Evolutionary conservation across 108 stramenopile genomes (phyloP), one percentile per base, ranked within the genome.

Genomic region (Skeletonema menzelii): DNA sequence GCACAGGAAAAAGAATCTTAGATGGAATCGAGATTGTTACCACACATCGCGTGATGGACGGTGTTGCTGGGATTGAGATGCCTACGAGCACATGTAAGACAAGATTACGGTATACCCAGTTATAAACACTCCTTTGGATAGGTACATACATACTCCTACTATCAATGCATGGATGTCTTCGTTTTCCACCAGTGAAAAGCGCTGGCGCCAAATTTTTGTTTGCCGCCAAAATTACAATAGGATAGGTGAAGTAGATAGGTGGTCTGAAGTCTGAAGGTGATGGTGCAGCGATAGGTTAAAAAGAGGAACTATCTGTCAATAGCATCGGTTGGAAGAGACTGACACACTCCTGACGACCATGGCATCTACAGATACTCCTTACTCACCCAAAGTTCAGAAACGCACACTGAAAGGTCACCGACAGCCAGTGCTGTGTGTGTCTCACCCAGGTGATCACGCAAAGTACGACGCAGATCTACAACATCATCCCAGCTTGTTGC

Each of bases 21-120:
- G 89, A 90, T 71, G 86, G 89, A n/a, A 64, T 90, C 35, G 87
- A 90, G 59, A 86, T 88, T 35, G 69, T 84, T 38, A 85, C 84
- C 26, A 90, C 87, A 0, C 85, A 76, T 75, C 84, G 89, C 15
- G 87, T 88, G 2, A 24, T 90, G 65, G 89, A 90, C 82, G 89
- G 89, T 3, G 67, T 90, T 27, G 89, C 89, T 15, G 89, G 87
- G 27, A 76, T 77, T 19, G 89, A 90, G 35, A 38, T 84, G 38
- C 89, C 89, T 8, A 90, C 89, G 22, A 82, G 80, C 17, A 87
- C 87, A 2, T 76, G 70, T 14, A 90, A 90, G 66, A 62, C 46
- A 27, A 26, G 67, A 27, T 31, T 74, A 31, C 40, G 72, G 20
- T 59, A 69, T 28, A 73, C 72, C 13, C 47, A 73, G 72, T 27